Evolutionary conservation across 2,329 filamentous ascomycete genomes (phyloP).

Genomic region (Colletotrichum godetiae): DNA sequence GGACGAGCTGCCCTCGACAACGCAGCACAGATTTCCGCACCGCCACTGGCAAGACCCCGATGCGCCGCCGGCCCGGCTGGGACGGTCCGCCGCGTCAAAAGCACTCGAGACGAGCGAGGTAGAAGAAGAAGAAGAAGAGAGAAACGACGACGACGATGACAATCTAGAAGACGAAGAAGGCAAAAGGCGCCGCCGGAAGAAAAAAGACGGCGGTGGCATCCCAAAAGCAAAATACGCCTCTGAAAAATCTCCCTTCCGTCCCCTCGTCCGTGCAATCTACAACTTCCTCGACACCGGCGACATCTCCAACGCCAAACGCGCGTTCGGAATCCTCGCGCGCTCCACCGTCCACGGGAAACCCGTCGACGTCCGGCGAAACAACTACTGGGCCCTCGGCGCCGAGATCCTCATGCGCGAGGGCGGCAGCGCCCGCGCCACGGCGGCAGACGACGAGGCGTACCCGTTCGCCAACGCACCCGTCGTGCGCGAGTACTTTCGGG

Average conservation of each 20-base stretch:
- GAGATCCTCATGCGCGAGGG: slow-evolving; percentile 80
- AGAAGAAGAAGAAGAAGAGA: not conserved
- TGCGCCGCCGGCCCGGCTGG: not conserved
- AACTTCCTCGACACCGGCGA: slow-evolving; percentile 78
- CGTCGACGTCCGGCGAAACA: slow-evolving; percentile 76
- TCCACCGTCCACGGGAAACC: slow-evolving; percentile 59
- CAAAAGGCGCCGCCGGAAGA: slow-evolving; percentile 12
- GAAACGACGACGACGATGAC: no score
- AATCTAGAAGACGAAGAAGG: slow-evolving; percentile 31
- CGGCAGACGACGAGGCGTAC: slow-evolving; percentile 22
- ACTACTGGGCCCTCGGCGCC: slow-evolving; percentile 85
- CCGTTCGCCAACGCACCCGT: slow-evolving; percentile 56
- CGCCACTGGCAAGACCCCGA: slow-evolving; percentile 40
- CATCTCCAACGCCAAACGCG: slow-evolving; percentile 76
- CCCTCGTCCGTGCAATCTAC: slow-evolving; percentile 69
- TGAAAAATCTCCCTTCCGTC: slow-evolving; percentile 33
- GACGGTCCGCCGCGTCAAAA: not conserved
- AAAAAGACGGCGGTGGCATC: slow-evolving; percentile 33
- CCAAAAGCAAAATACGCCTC: slow-evolving; percentile 28
- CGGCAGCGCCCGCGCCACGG: slow-evolving; percentile 37
- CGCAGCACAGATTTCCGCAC: slow-evolving; percentile 63
- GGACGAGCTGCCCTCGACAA: slow-evolving; percentile 54
- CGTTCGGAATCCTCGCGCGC: slow-evolving; percentile 76
- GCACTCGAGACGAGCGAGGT: slow-evolving; percentile 13
- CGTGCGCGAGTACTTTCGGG: slow-evolving; percentile 76